Conservation (phyloP, 331 rosid genomes). For the Phaseolus coccineus region DNA sequence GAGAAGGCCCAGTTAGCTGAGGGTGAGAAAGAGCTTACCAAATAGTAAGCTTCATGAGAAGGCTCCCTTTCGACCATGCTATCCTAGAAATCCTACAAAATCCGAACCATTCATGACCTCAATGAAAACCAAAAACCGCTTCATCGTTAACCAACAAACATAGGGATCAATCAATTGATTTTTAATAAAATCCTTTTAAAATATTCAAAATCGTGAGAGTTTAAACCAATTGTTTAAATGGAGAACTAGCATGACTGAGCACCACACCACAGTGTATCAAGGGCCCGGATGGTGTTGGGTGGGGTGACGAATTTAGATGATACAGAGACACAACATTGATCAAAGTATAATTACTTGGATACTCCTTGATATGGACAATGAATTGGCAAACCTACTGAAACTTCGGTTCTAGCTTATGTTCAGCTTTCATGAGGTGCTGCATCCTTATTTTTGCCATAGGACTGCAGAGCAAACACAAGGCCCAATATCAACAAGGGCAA, state of each 20-base stretch:
- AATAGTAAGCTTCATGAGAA: too few species aligned
- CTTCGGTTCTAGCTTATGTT: constrained; percentile 9
- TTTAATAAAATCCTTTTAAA: background rate
- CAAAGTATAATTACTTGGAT: constrained; percentile 11
- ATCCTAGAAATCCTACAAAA: too few species aligned
- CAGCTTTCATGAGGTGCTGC: constrained; percentile 22
- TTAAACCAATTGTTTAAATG: constrained; percentile 25
- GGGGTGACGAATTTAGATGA: background rate
- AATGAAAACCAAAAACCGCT: background rate
- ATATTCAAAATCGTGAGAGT: constrained; percentile 3
- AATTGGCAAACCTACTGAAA: constrained; percentile 3
- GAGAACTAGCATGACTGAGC: constrained; percentile 12
- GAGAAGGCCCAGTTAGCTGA: background rate
- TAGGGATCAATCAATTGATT: background rate
- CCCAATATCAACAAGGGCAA: constrained; percentile 66
- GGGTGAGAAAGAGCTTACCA: background rate
- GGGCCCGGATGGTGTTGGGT: constrained; percentile 27
- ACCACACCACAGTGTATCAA: constrained; percentile 29
- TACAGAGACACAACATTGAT: constrained; percentile 14
- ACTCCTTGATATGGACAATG: background rate
- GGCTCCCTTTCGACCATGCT: too few species aligned
- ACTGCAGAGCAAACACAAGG: constrained; percentile 64
- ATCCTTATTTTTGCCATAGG: constrained; percentile 50
- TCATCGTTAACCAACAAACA: background rate
- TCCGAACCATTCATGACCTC: too few species aligned